Conservation (phyloP, 2,329 filamentous ascomycete genomes). For the Lasiodiplodia sp. region DNA sequence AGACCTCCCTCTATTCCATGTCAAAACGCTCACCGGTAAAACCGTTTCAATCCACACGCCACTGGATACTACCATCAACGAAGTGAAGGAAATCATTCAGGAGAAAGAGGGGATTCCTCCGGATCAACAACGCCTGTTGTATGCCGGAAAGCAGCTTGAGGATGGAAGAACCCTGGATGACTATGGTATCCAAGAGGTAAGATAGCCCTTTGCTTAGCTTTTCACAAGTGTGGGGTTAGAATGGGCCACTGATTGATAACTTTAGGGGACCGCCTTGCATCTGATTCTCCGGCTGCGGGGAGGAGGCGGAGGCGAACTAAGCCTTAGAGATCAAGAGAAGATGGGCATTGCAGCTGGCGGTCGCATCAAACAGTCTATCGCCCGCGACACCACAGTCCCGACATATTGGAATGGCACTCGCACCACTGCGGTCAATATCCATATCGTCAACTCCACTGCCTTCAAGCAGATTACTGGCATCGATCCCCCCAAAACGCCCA, state of each 20-base stretch:
- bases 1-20: background rate
- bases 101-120: background rate
- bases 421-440: slow-evolving; percentile 48
- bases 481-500: slow-evolving; percentile 43
- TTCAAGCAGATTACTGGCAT: slow-evolving; percentile 49
- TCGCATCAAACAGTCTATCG: slow-evolving; percentile 51
- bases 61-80: background rate
- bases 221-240: no score
- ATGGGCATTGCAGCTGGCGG: slow-evolving; percentile 53
- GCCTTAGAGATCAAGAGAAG: slow-evolving; percentile 18
- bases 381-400: slow-evolving; percentile 36
- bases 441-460: slow-evolving; percentile 48
- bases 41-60: background rate
- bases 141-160: background rate
- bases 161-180: slow-evolving; percentile 42
- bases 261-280: slow-evolving; percentile 30
- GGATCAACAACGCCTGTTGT: background rate
- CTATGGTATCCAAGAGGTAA: slow-evolving; percentile 34
- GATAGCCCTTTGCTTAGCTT: no score
- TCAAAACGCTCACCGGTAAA: background rate
- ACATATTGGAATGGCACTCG: slow-evolving; percentile 41
- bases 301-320: slow-evolving; percentile 8
- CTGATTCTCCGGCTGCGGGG: slow-evolving; percentile 36
- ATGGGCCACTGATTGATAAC: no score
- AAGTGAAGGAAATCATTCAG: background rate